phyloP scores from a whole-genome alignment of 805 yeast genomes.

The Yarrowia divulgata region DNA sequence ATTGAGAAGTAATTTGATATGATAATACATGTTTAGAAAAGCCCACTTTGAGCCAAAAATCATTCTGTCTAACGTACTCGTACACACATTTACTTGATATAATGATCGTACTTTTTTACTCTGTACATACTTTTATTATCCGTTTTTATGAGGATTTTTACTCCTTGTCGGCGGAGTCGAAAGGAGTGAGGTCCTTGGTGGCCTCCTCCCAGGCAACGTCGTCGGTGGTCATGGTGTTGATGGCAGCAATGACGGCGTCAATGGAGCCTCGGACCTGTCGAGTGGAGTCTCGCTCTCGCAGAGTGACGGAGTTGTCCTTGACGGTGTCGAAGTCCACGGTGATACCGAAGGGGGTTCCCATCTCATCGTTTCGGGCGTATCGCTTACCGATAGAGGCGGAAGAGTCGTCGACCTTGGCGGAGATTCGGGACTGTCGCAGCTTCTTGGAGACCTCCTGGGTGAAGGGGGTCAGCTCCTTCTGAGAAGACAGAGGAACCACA shows the following conservation, averaged over 20 bases:
- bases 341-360: conserved; percentile 98
- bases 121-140: conserved; percentile 11
- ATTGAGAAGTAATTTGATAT: too few species aligned
- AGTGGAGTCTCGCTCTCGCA: conserved; percentile 97
- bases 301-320: conserved; percentile 85
- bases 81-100: too few species aligned
- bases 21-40: too few species aligned
- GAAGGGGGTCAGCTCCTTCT: conserved; percentile 78
- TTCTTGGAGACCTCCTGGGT: conserved; percentile 70
- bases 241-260: conserved; percentile 71
- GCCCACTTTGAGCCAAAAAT: too few species aligned
- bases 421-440: conserved; percentile 81
- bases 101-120: too few species aligned
- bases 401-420: conserved; percentile 96
- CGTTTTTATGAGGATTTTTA: background rate
- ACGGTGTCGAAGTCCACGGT: conserved; percentile 95
- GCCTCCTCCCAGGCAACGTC: conserved; percentile 87
- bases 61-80: too few species aligned
- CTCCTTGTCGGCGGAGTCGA: conserved; percentile 55
- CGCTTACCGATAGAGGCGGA: conserved; percentile 98
- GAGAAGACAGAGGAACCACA: conserved; percentile 90
- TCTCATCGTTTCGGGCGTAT: conserved; percentile 96
- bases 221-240: conserved; percentile 74
- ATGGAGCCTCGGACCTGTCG: conserved; percentile 93
- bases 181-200: conserved; percentile 71